These are phyloP conservation scores for Colletotrichum orbiculare DNA, from an alignment of 2,329 filamentous ascomycete genomes.

Conservation along the genomic window DNA sequence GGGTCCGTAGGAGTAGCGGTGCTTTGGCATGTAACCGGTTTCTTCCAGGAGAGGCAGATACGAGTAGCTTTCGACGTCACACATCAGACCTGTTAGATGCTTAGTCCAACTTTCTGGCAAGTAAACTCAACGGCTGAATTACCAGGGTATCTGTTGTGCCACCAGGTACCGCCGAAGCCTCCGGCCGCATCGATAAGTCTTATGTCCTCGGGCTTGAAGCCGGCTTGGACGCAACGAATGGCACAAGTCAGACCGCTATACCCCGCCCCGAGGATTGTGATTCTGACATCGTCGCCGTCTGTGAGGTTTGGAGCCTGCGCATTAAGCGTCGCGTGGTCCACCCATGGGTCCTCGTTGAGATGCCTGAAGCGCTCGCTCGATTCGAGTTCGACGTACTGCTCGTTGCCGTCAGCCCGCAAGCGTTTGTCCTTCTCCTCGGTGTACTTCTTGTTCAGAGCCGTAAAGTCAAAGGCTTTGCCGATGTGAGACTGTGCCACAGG, in stretches of 20 bases:
- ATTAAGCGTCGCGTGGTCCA: constrained; percentile 46
- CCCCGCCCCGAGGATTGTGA: constrained; percentile 50
- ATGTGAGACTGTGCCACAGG: constrained; percentile 1
- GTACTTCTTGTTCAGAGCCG: constrained; percentile 45
- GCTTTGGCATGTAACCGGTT: constrained; percentile 66
- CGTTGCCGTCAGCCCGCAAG: constrained; percentile 44
- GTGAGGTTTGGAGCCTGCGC: constrained; percentile 38
- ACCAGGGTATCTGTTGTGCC: constrained; percentile 60
- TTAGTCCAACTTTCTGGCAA: no score
- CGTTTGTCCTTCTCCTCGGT: constrained; percentile 49
- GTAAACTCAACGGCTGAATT: no score
- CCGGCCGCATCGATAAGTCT: constrained; percentile 54
- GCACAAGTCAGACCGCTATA: constrained; percentile 48
- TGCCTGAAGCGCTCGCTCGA: constrained; percentile 38
- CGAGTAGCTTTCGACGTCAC: constrained; percentile 69
- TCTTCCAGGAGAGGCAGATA: constrained; percentile 72
- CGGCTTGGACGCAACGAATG: constrained; percentile 40
- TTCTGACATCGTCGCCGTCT: constrained; percentile 43
- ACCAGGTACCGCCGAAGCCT: constrained; percentile 63
- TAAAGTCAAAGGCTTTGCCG: constrained; percentile 31
- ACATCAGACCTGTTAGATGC: constrained; percentile 51
- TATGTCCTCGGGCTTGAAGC: constrained; percentile 48
- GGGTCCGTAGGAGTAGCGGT: constrained; percentile 56
- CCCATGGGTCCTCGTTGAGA: constrained; percentile 49
- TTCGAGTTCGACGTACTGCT: constrained; percentile 47